A percentile compares a stretch with the other conserved stretches of the same genome.
Evolutionary conservation across 208 protist genomes (phyloP).

Genomic region (Leishmania mexicana): DNA sequence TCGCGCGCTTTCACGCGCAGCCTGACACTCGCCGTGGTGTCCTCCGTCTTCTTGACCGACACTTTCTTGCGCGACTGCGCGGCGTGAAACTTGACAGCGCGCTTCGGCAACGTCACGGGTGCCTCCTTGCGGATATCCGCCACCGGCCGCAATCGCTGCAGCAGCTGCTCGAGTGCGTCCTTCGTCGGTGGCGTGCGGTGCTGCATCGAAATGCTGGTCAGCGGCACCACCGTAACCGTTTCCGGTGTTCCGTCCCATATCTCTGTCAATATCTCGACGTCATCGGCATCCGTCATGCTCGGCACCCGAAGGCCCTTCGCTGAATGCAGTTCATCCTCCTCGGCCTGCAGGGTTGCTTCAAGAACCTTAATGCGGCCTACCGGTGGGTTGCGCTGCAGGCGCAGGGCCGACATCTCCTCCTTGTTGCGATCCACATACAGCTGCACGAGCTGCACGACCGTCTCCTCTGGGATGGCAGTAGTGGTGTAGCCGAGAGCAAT

Average conservation of each 20-base stretch:
- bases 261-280: conserved; percentile 65
- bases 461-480: conserved; percentile 40
- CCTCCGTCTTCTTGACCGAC: conserved; percentile 57
- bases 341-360: conserved; percentile 53
- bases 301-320: conserved; percentile 65
- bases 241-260: conserved; percentile 77
- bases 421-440: conserved; percentile 73
- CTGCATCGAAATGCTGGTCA: conserved; percentile 24
- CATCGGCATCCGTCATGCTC: conserved; percentile 47
- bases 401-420: conserved; percentile 57
- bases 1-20: conserved; percentile 30
- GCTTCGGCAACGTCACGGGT: conserved; percentile 37
- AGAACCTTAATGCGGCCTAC: conserved; percentile 67
- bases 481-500: conserved; percentile 42
- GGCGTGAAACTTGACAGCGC: conserved; percentile 43
- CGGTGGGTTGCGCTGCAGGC: conserved; percentile 55
- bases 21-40: conserved; percentile 23
- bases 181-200: conserved; percentile 13
- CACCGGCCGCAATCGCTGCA: conserved; percentile 39
- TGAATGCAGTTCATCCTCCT: conserved; percentile 60
- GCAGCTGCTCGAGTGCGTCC: conserved; percentile 33
- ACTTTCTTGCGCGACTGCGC: conserved; percentile 19
- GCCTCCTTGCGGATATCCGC: conserved; percentile 56
- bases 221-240: conserved; percentile 41
- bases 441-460: conserved; percentile 42